Base-by-base conservation (phyloP, 345 rosid species). In the Murraya paniculata region DNA sequence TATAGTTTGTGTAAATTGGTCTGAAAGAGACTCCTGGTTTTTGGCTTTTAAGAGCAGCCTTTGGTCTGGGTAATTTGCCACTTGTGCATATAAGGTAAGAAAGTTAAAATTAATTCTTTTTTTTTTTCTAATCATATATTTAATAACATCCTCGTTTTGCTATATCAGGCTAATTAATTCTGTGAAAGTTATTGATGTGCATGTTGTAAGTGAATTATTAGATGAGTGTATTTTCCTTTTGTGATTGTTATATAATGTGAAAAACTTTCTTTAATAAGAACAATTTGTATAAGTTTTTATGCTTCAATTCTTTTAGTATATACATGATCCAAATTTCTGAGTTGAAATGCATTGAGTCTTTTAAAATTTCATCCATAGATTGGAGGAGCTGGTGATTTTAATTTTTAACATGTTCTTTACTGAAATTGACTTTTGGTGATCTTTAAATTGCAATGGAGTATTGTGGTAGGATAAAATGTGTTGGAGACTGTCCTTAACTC, bases 71-170 rank as follows among this genome's bases (percentile, higher is more conserved):
- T 30, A 55, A 53, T 53, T 71, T 56, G 56, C 71, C 19, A 19
- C 30, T 16, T 13, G 8, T 75, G 73, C 84, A 67, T 22, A 84
- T 79, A 86, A 86, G 88, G 86, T 83, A 86, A 78, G 88, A 80
- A 79, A 79, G 76, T 79, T 80, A 72, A 71, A 66, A 65, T 64
- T 64, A 45, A 72, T 75, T 21, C 50, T 41, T 41, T 41, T 41
- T 33, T 33, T 19, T 36, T 27, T 19, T 33, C 22, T 68, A 1
- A 7, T 53, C 24, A 11, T 79, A 35, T 69, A 6, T 62, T 31
- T n/a, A 7, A 0, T 64, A 10, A 11, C 2, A 30, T 55, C 21
- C 5, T 19, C 1, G 68, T 59, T 35, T 3, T 19, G 64, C 33
- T 22, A n/a, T 36, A 10, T 57, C 24, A 24, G 77, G 50, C 9